These are phyloP conservation scores for Allantophomopsis cytisporea DNA, from an alignment of 2,329 filamentous ascomycete species.

Conservation along the genomic window DNA sequence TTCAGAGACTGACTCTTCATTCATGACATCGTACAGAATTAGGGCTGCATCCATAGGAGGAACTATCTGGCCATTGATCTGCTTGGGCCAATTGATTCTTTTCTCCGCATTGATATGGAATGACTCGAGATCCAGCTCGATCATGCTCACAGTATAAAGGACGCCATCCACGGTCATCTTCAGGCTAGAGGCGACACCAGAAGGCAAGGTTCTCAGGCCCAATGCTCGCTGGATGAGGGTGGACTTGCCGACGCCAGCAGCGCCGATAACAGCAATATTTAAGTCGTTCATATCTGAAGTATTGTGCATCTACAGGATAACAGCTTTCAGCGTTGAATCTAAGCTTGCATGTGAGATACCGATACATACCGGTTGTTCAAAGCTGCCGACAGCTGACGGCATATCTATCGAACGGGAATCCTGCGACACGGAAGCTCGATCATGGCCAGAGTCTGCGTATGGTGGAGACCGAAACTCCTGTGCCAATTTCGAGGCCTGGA, in stretches of 20 bases:
- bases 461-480: neutral
- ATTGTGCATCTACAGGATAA: too few species aligned
- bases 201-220: slow-evolving; percentile 37
- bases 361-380: too few species aligned
- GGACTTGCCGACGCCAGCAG: slow-evolving; percentile 53
- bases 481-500: too few species aligned
- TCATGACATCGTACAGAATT: slow-evolving; percentile 78
- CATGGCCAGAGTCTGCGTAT: neutral
- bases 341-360: too few species aligned
- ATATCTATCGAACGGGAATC: too few species aligned
- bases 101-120: slow-evolving; percentile 45
- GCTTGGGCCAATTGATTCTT: slow-evolving; percentile 52
- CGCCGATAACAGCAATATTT: slow-evolving; percentile 54
- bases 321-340: too few species aligned
- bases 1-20: slow-evolving; percentile 59
- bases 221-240: slow-evolving; percentile 52
- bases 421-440: too few species aligned
- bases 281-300: slow-evolving; percentile 29
- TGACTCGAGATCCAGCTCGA: slow-evolving; percentile 52
- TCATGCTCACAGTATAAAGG: slow-evolving; percentile 42
- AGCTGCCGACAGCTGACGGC: too few species aligned
- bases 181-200: slow-evolving; percentile 38
- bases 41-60: slow-evolving; percentile 73
- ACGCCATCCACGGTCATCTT: slow-evolving; percentile 44
- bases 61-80: slow-evolving; percentile 55